Evolutionary conservation across 1,284 basidiomycete genomes (phyloP), one percentile per base, ranked within the genome.

Genomic region (Ustilago cynodontis): DNA sequence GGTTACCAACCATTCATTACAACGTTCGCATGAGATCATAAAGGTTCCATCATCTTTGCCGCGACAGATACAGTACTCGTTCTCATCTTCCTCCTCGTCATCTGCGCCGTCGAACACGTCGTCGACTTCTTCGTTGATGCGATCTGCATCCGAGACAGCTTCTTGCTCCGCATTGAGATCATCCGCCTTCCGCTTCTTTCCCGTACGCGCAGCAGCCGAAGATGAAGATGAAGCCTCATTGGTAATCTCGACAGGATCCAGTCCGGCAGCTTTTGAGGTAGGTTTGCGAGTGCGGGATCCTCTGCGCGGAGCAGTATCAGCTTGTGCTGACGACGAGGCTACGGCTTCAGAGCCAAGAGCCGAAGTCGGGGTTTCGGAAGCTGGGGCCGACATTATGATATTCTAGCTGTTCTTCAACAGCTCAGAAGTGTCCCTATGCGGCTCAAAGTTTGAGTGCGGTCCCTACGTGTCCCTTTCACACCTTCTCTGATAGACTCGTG

Each of bases 21-120:
- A 85, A 5, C 50, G 70, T 39, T 72, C 78, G 71, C 83, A 84
- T 33, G 74, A 81, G 26, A 83, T 81, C 83, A 85, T 84, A 33
- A 83, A 82, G 22, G 78, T 76, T 16, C 82, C 82, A 64, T 85
- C 78, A 45, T 85, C 82, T 53, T 62, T 69, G 29, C 70, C 66
- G n/a, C 77, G 77, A 55, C 84, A 85, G 35, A 84, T 57, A 63
- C 84, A 85, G 59, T 82, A 85, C 28, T 62, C 69, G 22, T 69
- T 67, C 26, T 76, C 74, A 59, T 77, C 78, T 5, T 60, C 73
- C 3, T 55, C 63, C 5, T 65, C 59, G 1, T 70, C 68, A 6
- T 70, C 62, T 18, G 47, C 57, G 3, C 54, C 68, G 1, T 67
- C 66, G n/a, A 78, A 69, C 14, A 68, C 61, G 13, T 63, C 49